Base-by-base conservation (phyloP, 495 filamentous ascomycete species). In the Neurospora sp. region DNA sequence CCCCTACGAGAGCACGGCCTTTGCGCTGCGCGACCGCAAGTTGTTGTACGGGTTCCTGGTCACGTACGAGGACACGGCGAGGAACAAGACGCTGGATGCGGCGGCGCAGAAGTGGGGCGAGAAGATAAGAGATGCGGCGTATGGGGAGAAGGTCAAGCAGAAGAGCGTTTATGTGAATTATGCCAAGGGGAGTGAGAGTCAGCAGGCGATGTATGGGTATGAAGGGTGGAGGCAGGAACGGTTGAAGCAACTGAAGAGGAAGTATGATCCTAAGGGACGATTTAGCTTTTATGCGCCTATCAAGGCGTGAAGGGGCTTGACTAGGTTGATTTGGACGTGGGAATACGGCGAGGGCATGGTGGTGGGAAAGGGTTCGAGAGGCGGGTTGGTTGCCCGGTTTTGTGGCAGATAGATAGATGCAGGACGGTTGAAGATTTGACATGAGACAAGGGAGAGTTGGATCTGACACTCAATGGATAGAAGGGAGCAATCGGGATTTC, bases 141-240 rank as follows among this genome's bases (percentile, higher is more conserved):
- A 80, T 40, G 76, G 85, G 0, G 87, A 89, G 70, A 82, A 89
- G 69, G 84, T 88, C 40, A 89, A 89, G 73, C 88, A 90, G 77
- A 87, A 87, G 0, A 79, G 81, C 59, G 87, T 87, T 0, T 90
- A 90, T 72, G 84, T 90, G 61, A 91, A 90, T 75, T 90, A 91
- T 78, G 89, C 89, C 0, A 82, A 83, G 69, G 88, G 89, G 3
- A 78, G 85, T 39, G 88, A 91, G 80, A 77, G 75, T 0, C 39
- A 71, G 8, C 37, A 83, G 78, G 75, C 80, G 39, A 76, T 79
- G 78, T 90, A 90, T 71, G 88, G 89, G 0, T 75, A 78, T 69
- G 87, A 88, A 69, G n/a, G 71, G 18, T 88, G 87, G 85, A 78
- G 86, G 1, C 78, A 80, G 75, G 70, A 80, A 8, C 75, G 76